These are phyloP conservation scores for Suhomyces chickasaworum DNA, from an alignment of 1,139 yeast genomes.

Conservation along the genomic window DNA sequence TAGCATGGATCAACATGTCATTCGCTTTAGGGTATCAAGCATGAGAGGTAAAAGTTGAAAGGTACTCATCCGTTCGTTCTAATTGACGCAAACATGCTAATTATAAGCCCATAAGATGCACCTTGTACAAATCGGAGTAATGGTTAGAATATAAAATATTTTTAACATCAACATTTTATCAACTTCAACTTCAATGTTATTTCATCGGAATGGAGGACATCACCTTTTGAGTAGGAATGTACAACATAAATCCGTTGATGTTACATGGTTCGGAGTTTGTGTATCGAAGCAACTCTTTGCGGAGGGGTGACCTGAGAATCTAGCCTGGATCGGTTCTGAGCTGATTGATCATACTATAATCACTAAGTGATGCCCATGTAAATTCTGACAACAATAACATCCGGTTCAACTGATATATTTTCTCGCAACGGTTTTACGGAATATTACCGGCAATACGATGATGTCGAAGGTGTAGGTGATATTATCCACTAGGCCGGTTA, in stretches of 20 bases:
- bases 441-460: not conserved
- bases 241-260: constrained; percentile 1
- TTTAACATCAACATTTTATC: not conserved
- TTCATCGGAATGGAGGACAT: too few species aligned
- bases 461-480: not conserved
- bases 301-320: constrained; percentile 1
- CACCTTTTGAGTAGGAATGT: not conserved
- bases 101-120: not conserved
- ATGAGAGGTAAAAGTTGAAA: not conserved
- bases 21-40: not conserved
- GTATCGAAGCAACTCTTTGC: not conserved
- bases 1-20: not conserved
- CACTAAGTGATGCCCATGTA: not conserved
- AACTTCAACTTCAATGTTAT: too few species aligned
- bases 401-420: not conserved
- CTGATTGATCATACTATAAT: constrained; percentile 2
- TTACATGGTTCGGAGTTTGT: not conserved
- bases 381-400: not conserved
- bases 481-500: not conserved
- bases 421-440: not conserved
- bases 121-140: not conserved
- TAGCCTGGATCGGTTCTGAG: not conserved
- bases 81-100: not conserved
- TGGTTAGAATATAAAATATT: not conserved
- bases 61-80: not conserved